Evolutionary conservation across 805 yeast genomes (phyloP).

Genomic region (Babjeviella inositovora): DNA sequence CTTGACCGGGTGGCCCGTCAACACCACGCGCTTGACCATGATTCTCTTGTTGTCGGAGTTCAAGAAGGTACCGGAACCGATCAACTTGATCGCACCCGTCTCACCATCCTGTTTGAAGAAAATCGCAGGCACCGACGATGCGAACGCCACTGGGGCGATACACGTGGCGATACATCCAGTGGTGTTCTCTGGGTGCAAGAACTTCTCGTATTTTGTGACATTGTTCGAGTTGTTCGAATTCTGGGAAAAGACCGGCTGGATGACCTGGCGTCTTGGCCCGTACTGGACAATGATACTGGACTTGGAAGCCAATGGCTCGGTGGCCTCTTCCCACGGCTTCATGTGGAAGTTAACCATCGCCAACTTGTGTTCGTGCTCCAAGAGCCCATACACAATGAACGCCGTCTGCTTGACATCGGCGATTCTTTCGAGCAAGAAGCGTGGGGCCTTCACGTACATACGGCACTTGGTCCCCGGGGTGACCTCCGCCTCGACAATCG

Average conservation of each 20-base stretch:
- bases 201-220: constrained; percentile 76
- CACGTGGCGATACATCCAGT: constrained; percentile 65
- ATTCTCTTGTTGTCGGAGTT: constrained; percentile 77
- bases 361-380: constrained; percentile 75
- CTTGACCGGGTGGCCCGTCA: constrained; percentile 92
- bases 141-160: constrained; percentile 75
- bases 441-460: constrained; percentile 44
- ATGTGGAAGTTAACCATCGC: constrained; percentile 73
- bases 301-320: constrained; percentile 72
- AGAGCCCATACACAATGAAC: constrained; percentile 54
- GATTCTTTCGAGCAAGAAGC: constrained; percentile 21
- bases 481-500: constrained; percentile 26
- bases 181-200: constrained; percentile 51
- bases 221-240: constrained; percentile 65
- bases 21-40: constrained; percentile 71
- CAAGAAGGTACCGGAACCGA: constrained; percentile 84
- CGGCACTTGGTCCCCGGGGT: constrained; percentile 51
- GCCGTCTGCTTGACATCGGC: constrained; percentile 27
- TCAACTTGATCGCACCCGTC: constrained; percentile 37
- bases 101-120: constrained; percentile 49
- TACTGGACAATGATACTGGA: constrained; percentile 76
- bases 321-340: constrained; percentile 82
- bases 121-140: constrained; percentile 72
- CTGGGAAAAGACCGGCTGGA: constrained; percentile 73
- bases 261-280: constrained; percentile 79